phyloP scores from a whole-genome alignment of 2,329 filamentous ascomycete genomes.

The Metarhizium sp. region DNA sequence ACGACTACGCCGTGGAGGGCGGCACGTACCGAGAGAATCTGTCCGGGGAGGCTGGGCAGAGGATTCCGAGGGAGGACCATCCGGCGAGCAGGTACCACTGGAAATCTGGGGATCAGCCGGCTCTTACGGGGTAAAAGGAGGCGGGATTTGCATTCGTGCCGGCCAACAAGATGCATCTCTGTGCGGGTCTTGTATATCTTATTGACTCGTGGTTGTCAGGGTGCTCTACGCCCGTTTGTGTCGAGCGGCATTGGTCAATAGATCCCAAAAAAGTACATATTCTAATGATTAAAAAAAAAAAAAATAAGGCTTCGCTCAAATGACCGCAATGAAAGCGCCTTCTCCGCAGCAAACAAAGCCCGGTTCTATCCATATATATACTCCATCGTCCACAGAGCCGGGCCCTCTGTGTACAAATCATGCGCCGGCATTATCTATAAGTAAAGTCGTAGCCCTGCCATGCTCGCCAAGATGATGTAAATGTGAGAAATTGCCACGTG shows the following conservation, averaged over 20 bases:
- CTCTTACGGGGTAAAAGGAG: background rate
- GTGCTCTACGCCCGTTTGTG: too few species aligned
- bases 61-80: constrained; percentile 26
- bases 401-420: too few species aligned
- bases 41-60: constrained; percentile 24
- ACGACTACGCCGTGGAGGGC: constrained; percentile 32
- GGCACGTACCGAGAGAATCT: constrained; percentile 35
- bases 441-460: background rate
- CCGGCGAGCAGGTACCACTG: constrained; percentile 30
- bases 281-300: too few species aligned
- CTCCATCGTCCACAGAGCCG: too few species aligned
- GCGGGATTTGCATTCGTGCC: background rate
- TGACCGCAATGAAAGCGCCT: background rate
- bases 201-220: too few species aligned
- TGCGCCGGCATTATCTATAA: too few species aligned
- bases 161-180: background rate
- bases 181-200: background rate
- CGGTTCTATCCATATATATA: too few species aligned
- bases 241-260: too few species aligned
- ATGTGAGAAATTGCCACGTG: background rate
- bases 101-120: constrained; percentile 19
- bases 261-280: too few species aligned
- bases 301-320: background rate
- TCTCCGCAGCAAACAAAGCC: background rate
- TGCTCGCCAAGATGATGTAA: background rate